Evolutionary conservation across 495 filamentous ascomycete genomes (phyloP).

Genomic region (Articulospora tetracladia): DNA sequence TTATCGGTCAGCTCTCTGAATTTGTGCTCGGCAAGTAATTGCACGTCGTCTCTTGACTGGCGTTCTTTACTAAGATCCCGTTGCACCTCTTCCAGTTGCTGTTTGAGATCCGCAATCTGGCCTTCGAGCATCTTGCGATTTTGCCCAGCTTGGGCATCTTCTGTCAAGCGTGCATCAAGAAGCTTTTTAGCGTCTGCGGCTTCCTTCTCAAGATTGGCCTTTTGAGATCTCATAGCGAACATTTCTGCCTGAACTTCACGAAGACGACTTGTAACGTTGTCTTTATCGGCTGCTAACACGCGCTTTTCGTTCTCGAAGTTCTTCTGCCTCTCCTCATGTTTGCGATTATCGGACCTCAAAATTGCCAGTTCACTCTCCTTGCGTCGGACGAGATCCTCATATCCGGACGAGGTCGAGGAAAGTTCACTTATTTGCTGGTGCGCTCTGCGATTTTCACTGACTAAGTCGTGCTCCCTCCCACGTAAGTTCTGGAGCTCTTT

Average conservation of each 20-base stretch:
- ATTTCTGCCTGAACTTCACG: slow-evolving; percentile 84
- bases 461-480: slow-evolving; percentile 67
- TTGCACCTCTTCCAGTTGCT: slow-evolving; percentile 78
- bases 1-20: slow-evolving; percentile 76
- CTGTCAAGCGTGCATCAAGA: slow-evolving; percentile 82
- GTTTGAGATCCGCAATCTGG: slow-evolving; percentile 83
- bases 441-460: slow-evolving; percentile 78
- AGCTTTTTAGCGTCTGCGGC: slow-evolving; percentile 82
- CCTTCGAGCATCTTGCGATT: slow-evolving; percentile 82
- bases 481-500: slow-evolving; percentile 74
- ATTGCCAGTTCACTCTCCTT: slow-evolving; percentile 93
- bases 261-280: slow-evolving; percentile 71
- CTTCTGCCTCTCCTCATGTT: slow-evolving; percentile 71
- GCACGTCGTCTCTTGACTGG: slow-evolving; percentile 94
- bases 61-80: slow-evolving; percentile 86
- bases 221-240: slow-evolving; percentile 81
- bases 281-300: slow-evolving; percentile 66
- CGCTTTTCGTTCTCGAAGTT: slow-evolving; percentile 71
- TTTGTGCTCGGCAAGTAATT: slow-evolving; percentile 87
- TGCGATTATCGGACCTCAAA: slow-evolving; percentile 77
- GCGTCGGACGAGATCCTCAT: slow-evolving; percentile 85
- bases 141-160: slow-evolving; percentile 82
- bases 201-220: slow-evolving; percentile 78
- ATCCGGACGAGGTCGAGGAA: slow-evolving; percentile 86
- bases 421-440: slow-evolving; percentile 83